Evolutionary conservation across 257 asterid species (phyloP).

Genomic region (Buddleja alternifolia): DNA sequence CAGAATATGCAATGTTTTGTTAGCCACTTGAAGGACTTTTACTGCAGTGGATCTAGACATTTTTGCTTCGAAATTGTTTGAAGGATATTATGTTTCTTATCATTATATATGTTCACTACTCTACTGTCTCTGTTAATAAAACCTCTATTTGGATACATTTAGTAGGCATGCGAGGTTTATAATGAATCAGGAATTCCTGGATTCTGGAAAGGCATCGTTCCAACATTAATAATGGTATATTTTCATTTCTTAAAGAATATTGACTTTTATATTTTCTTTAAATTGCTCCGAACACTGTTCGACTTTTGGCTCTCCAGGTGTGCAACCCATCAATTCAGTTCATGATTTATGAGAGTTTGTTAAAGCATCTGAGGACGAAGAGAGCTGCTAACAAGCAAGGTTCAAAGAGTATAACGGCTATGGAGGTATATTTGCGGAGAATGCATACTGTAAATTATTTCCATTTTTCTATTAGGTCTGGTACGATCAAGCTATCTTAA

Average conservation of each 20-base stretch:
- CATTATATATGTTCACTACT: not conserved
- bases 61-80: not conserved
- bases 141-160: constrained; percentile 45
- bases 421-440: constrained; percentile 56
- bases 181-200: constrained; percentile 85
- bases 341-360: constrained; percentile 85
- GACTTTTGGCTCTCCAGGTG: constrained; percentile 54
- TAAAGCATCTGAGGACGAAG: constrained; percentile 71
- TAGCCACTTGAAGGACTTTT: not conserved
- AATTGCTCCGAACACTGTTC: constrained; percentile 30
- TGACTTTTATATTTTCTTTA: constrained; percentile 9
- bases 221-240: constrained; percentile 80
- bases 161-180: constrained; percentile 82
- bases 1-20: not conserved
- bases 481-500: constrained; percentile 7
- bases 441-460: constrained; percentile 12
- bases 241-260: constrained; percentile 24
- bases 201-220: constrained; percentile 91
- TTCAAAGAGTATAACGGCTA: constrained; percentile 53
- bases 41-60: not conserved
- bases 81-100: not conserved
- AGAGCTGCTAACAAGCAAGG: constrained; percentile 54
- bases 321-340: constrained; percentile 98
- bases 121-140: constrained; percentile 28
- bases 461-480: constrained; percentile 13